phyloP scores from a whole-genome alignment of 495 filamentous ascomycete species.

The Trichoderma asperelloides region DNA sequence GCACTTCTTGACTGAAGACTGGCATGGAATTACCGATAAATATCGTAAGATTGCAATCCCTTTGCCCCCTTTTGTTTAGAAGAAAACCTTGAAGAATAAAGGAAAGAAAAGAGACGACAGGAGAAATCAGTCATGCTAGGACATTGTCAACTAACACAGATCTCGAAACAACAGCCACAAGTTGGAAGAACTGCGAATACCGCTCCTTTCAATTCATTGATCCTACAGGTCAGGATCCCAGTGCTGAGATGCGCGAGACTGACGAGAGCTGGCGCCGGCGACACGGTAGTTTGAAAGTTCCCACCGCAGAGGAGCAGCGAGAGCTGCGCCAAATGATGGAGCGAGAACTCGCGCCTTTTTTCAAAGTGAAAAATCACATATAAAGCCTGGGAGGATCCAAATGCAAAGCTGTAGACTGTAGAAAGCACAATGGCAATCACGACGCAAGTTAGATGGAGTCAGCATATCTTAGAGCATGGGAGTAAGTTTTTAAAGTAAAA shows the following conservation, averaged over 20 bases:
- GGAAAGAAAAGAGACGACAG: background rate
- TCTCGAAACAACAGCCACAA: conserved; percentile 46
- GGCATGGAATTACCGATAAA: conserved; percentile 50
- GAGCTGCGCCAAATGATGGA: conserved; percentile 19
- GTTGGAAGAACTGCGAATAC: conserved; percentile 79
- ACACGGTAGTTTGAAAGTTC: conserved; percentile 37
- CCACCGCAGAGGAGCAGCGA: conserved; percentile 36
- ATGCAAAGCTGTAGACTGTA: background rate
- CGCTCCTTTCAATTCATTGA: conserved; percentile 64
- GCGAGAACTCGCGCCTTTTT: background rate
- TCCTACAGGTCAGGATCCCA: conserved; percentile 44
- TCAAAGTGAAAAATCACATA: background rate
- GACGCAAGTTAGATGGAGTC: background rate
- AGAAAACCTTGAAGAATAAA: background rate
- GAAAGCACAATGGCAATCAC: background rate
- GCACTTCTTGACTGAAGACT: conserved; percentile 76
- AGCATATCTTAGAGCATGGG: background rate
- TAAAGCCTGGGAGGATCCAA: background rate
- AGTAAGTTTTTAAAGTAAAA: background rate
- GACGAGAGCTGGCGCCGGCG: conserved; percentile 44
- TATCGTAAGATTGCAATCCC: conserved; percentile 35
- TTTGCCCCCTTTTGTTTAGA: background rate
- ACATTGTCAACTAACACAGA: background rate
- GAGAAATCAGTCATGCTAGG: background rate
- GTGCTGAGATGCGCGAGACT: conserved; percentile 52